These are phyloP conservation scores for Tuctoria greenei DNA, from an alignment of 176 grass and related monocot genomes.

Conservation along the genomic window DNA sequence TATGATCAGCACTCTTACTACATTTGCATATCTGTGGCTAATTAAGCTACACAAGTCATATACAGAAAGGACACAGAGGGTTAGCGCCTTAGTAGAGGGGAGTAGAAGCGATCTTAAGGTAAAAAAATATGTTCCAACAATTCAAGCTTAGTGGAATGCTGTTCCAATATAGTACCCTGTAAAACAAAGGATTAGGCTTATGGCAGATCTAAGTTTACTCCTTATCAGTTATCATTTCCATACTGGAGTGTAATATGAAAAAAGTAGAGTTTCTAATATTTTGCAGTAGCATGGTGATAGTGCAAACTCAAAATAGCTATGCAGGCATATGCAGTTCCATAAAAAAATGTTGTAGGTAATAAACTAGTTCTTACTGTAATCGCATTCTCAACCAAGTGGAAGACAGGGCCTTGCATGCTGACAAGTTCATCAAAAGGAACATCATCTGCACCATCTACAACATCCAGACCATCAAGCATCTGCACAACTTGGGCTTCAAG, in stretches of 20 bases:
- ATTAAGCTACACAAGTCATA: background rate
- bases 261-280: too few species aligned
- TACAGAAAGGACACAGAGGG: background rate
- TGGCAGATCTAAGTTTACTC: background rate
- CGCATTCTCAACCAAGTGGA: too few species aligned
- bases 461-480: constrained; percentile 99
- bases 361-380: too few species aligned
- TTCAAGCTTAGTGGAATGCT: background rate
- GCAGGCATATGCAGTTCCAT: too few species aligned
- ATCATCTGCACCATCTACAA: constrained; percentile 95
- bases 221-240: background rate
- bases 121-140: background rate
- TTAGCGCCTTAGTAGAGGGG: background rate
- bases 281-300: too few species aligned
- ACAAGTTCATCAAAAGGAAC: constrained; percentile 98
- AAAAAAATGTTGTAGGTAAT: too few species aligned
- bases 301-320: too few species aligned
- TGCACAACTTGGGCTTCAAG: constrained; percentile 98
- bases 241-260: background rate
- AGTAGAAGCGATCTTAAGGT: background rate
- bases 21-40: background rate
- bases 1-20: background rate
- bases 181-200: background rate
- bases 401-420: constrained; percentile 98
- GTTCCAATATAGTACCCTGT: background rate